These are phyloP conservation scores for Aspergillus carlsbadensis DNA, from an alignment of 495 filamentous ascomycete genomes.

Conservation along the genomic window DNA sequence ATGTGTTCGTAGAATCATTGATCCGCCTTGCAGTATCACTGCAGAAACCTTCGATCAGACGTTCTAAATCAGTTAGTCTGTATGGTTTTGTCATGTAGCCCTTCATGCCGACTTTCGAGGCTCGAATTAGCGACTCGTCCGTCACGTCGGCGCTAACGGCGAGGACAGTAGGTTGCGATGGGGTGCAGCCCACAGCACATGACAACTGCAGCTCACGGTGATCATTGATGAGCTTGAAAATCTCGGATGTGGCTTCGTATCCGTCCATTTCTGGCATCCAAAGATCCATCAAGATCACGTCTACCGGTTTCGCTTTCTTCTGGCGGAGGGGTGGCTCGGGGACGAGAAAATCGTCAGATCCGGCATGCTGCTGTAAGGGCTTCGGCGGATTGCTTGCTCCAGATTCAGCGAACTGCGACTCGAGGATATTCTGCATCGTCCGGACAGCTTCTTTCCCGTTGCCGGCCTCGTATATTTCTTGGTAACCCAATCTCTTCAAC, in stretches of 20 bases:
- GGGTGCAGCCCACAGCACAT: not conserved
- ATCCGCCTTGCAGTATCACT: constrained; percentile 18
- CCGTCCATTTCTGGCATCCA: constrained; percentile 89
- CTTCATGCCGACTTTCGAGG: constrained; percentile 67
- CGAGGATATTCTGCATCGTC: constrained; percentile 51
- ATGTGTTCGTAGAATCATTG: constrained; percentile 23
- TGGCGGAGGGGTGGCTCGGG: constrained; percentile 16
- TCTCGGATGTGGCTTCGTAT: constrained; percentile 68
- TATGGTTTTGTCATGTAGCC: constrained; percentile 82
- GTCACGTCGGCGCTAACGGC: constrained; percentile 80
- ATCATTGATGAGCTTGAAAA: constrained; percentile 54
- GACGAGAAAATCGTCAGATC: constrained; percentile 6
- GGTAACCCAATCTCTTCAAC: constrained; percentile 69
- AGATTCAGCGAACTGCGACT: constrained; percentile 20
- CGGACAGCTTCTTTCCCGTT: constrained; percentile 73
- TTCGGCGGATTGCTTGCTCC: not conserved
- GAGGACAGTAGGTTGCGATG: constrained; percentile 49
- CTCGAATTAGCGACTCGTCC: constrained; percentile 61
- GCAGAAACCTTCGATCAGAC: constrained; percentile 64
- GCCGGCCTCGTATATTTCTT: constrained; percentile 63
- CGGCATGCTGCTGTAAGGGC: not conserved
- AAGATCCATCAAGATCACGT: constrained; percentile 77
- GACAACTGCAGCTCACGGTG: constrained; percentile 13
- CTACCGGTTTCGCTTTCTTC: constrained; percentile 47
- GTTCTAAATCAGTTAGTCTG: constrained; percentile 68